Evolutionary conservation across 768 basidiomycete species (phyloP).

Genomic region (Pulveroboletus frians): DNA sequence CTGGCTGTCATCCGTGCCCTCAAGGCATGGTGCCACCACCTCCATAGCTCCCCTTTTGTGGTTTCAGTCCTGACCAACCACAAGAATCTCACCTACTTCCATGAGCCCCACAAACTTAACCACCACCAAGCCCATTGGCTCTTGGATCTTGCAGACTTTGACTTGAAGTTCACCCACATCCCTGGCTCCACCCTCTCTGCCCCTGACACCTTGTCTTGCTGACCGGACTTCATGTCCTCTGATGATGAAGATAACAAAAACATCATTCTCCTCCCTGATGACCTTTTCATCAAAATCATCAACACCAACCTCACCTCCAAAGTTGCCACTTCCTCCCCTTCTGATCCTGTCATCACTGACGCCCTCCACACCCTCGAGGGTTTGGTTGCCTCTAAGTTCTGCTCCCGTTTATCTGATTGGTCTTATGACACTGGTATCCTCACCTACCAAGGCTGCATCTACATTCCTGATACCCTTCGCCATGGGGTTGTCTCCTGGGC

Average conservation of each 20-base stretch:
- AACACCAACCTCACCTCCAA: no score
- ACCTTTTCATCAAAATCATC: rapidly evolving
- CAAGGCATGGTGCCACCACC: neutral
- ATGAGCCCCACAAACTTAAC: neutral
- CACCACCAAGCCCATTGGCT: neutral
- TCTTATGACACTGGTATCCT: rapidly evolving
- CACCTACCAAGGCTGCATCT: neutral
- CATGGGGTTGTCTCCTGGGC: no score
- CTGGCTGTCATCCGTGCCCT: neutral
- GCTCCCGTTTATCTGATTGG: neutral
- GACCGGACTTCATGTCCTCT: no score
- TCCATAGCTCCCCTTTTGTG: neutral
- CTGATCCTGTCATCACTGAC: neutral
- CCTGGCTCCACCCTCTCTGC: no score
- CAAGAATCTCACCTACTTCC: neutral
- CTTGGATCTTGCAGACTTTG: neutral
- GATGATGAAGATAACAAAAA: no score
- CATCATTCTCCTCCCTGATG: neutral
- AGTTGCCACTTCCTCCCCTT: no score
- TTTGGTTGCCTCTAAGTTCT: rapidly evolving
- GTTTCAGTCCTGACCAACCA: neutral
- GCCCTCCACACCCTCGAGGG: neutral
- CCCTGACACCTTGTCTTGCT: rapidly evolving
- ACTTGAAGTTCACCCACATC: neutral
- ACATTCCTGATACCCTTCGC: no score